Base-by-base conservation (phyloP, 139 green algal genomes). In the Chlorella sp. region DNA sequence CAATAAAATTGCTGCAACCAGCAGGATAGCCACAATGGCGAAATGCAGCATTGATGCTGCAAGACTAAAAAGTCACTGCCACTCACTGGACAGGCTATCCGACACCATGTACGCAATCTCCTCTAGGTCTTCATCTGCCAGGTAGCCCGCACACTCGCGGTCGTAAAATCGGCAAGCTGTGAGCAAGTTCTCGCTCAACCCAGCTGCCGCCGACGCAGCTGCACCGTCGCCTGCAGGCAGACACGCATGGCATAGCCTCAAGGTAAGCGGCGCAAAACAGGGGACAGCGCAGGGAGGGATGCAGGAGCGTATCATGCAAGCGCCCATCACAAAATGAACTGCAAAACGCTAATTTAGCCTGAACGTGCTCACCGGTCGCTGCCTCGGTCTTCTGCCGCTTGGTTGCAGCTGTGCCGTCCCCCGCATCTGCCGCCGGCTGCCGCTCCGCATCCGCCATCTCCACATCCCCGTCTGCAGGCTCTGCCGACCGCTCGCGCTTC, bases 71-170 rank as follows among this genome's bases (percentile, higher is more conserved):
- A 6, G 44, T 4, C 23, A 13, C 12, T 47, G 11, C 68, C 12
- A 85, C 89, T 90, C 75, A 94, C 91, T 84, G 47, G 89, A 92
- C 26, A 92, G 64, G 74, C 55, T 47, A 34, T 88, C 63, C 17
- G 72, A 80, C 26, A 85, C 82, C 89, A 92, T 92, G 86, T 91
- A 92, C 4, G 89, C 74, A 80, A 94, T 91, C 82, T 95, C 92
- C 75, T 95, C 90, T 74, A 95, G 34, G 78, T 95, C 92, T 23
- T 94, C 90, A 5, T 60, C 76, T 28, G 89, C 86, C 9, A 95
- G 44, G 80, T 93, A 92, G 34, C 90, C 90, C 0, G 82, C 86
- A n/a, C 85, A 87, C 28, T 85, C 71, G 4, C 81, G 38, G 83
- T 95, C 92, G 44, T 90, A 95, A 71, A 88, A 93, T 82, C 90